A percentile compares a stretch with the other conserved stretches of the same genome.
These are phyloP conservation scores for Pilobolus umbonatus DNA, from an alignment of 192 early-diverging fungal species.

Conservation along the genomic window DNA sequence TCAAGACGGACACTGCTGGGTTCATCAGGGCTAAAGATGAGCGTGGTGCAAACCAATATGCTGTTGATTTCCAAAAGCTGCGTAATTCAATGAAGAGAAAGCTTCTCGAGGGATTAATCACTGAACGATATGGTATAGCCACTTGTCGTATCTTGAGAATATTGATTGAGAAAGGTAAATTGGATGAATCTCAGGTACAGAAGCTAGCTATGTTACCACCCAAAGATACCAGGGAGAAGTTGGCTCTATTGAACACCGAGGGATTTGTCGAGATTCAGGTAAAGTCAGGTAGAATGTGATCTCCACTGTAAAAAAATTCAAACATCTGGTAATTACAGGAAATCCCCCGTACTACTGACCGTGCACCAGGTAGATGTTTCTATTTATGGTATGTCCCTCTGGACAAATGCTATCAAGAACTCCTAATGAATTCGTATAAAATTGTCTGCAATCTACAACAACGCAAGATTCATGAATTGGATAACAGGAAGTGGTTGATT, in stretches of 20 bases:
- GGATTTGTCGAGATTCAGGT: conserved; percentile 41
- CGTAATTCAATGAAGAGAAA: conserved; percentile 48
- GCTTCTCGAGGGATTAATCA: conserved; percentile 50
- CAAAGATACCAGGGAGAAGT: conserved; percentile 55
- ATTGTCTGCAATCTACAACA: conserved; percentile 53
- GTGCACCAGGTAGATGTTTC: conserved; percentile 68
- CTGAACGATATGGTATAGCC: conserved; percentile 54
- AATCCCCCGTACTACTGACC: conserved; percentile 66
- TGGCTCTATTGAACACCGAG: conserved; percentile 49
- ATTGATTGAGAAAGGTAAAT: conserved; percentile 65
- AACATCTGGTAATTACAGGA: conserved; percentile 34
- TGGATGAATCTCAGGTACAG: conserved; percentile 68
- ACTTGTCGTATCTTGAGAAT: conserved; percentile 61
- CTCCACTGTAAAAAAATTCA: neutral
- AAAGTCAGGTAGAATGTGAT: neutral
- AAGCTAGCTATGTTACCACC: conserved; percentile 64
- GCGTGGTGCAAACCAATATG: conserved; percentile 54
- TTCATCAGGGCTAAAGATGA: conserved; percentile 55
- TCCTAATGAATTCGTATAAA: conserved; percentile 50
- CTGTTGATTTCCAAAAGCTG: conserved; percentile 54
- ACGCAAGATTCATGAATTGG: conserved; percentile 45
- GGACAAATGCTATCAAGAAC: conserved; percentile 41
- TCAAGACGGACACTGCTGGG: conserved; percentile 47
- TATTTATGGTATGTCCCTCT: conserved; percentile 65
- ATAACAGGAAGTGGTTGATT: conserved; percentile 44